These are phyloP conservation scores for Saccharata proteae DNA, from an alignment of 2,329 filamentous ascomycete genomes.

Conservation along the genomic window DNA sequence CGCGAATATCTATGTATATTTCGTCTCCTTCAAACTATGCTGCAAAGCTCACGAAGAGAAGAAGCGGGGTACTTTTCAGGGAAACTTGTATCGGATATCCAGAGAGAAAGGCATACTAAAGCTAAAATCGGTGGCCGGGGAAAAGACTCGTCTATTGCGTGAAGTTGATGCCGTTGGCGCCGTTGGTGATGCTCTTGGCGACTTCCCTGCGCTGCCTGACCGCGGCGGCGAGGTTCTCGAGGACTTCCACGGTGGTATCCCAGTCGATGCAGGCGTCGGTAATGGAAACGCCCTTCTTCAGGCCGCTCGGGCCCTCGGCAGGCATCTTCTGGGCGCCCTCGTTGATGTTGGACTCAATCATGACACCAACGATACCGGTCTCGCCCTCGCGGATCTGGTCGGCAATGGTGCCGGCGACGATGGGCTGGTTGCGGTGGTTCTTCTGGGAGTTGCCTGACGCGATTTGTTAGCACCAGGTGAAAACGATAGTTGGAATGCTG, in stretches of 20 bases:
- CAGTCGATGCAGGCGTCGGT: slow-evolving; percentile 94
- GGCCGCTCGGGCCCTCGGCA: slow-evolving; percentile 59
- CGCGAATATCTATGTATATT: too few relatives aligned
- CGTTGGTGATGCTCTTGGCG: slow-evolving; percentile 1
- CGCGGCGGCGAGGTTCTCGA: slow-evolving; percentile 77
- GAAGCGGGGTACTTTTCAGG: too few relatives aligned
- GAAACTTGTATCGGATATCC: too few relatives aligned
- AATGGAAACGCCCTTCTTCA: slow-evolving; percentile 87
- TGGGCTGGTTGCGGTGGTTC: slow-evolving; percentile 93
- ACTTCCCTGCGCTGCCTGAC: slow-evolving; percentile 59
- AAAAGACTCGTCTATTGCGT: not conserved
- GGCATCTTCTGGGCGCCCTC: slow-evolving; percentile 73
- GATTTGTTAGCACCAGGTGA: not conserved
- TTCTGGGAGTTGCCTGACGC: slow-evolving; percentile 81
- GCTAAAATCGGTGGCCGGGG: too few relatives aligned
- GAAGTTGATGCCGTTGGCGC: too few relatives aligned
- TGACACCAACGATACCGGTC: slow-evolving; percentile 82
- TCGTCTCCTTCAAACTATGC: too few relatives aligned
- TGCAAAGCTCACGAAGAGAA: too few relatives aligned
- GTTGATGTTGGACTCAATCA: slow-evolving; percentile 98
- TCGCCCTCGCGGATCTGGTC: slow-evolving; percentile 84
- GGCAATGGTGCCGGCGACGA: slow-evolving; percentile 69
- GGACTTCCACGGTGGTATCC: slow-evolving; percentile 68
- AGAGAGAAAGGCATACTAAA: too few relatives aligned
- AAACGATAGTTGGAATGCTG: not conserved